These are phyloP conservation scores for Venturia nashicola DNA, from an alignment of 2,329 filamentous ascomycete genomes.

Conservation along the genomic window DNA sequence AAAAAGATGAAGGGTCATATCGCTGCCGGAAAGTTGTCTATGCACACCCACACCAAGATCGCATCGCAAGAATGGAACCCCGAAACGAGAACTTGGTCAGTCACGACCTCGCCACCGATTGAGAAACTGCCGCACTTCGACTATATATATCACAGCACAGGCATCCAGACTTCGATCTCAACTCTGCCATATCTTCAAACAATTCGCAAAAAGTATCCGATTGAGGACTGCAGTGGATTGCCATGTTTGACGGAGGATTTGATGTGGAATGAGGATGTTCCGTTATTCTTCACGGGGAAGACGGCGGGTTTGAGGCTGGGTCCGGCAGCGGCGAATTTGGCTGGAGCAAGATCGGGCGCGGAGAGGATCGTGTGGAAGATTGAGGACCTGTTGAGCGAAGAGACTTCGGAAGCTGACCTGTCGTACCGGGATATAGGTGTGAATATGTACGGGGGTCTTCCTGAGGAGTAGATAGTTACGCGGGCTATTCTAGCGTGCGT, in stretches of 20 bases:
- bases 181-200: slow-evolving; percentile 48
- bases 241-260: slow-evolving; percentile 66
- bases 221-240: slow-evolving; percentile 51
- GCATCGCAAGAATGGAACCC: slow-evolving; percentile 38
- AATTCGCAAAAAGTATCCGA: slow-evolving; percentile 47
- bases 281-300: slow-evolving; percentile 58
- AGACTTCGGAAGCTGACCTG: not conserved
- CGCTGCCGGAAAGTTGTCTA: slow-evolving; percentile 36
- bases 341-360: slow-evolving; percentile 59
- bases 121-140: slow-evolving; percentile 40
- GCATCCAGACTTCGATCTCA: slow-evolving; percentile 50
- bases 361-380: slow-evolving; percentile 55
- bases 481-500: not conserved
- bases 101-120: slow-evolving; percentile 42
- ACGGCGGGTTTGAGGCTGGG: slow-evolving; percentile 57
- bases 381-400: not conserved
- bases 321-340: slow-evolving; percentile 61
- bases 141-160: slow-evolving; percentile 67
- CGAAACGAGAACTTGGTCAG: slow-evolving; percentile 33
- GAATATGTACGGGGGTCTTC: not conserved
- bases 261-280: slow-evolving; percentile 62
- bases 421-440: not conserved
- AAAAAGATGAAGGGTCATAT: slow-evolving; percentile 54
- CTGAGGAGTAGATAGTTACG: not conserved
- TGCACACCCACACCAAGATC: slow-evolving; percentile 48